These are phyloP conservation scores for Ceratocystis huliohia DNA, from an alignment of 2,329 filamentous ascomycete genomes.

Conservation along the genomic window DNA sequence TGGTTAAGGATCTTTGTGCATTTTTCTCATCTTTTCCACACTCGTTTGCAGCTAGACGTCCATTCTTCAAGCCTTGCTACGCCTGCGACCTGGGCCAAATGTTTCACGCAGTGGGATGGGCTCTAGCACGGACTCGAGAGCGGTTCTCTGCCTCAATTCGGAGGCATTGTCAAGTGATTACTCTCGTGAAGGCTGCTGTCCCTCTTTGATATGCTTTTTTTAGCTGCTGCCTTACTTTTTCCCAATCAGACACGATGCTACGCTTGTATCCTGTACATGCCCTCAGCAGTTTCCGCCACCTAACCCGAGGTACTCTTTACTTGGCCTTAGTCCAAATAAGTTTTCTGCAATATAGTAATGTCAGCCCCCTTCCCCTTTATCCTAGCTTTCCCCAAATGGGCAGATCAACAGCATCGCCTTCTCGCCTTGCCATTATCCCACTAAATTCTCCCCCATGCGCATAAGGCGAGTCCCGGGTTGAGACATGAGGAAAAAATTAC, in stretches of 20 bases:
- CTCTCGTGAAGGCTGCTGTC: too few relatives aligned
- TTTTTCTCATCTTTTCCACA: background rate
- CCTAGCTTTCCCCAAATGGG: too few relatives aligned
- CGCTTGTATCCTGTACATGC: too few relatives aligned
- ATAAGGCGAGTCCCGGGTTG: background rate
- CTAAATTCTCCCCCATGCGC: background rate
- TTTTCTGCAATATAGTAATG: too few relatives aligned
- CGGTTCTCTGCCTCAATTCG: background rate
- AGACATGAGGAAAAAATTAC: background rate
- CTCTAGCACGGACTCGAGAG: background rate
- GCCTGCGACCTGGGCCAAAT: background rate
- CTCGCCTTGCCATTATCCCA: background rate
- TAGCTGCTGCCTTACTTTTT: too few relatives aligned
- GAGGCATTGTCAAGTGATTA: too few relatives aligned
- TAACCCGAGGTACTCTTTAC: background rate
- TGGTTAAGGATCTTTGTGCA: background rate
- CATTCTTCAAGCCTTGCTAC: constrained; percentile 1
- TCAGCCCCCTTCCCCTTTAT: too few relatives aligned
- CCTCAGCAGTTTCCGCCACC: too few relatives aligned
- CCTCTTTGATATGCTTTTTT: too few relatives aligned
- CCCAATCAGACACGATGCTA: too few relatives aligned
- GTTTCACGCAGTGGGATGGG: background rate
- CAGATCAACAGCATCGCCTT: too few relatives aligned
- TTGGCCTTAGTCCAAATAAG: too few relatives aligned
- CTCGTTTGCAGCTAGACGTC: background rate